Base-by-base conservation (phyloP, 139 green algal genomes). In the Nannochloris sp. region DNA sequence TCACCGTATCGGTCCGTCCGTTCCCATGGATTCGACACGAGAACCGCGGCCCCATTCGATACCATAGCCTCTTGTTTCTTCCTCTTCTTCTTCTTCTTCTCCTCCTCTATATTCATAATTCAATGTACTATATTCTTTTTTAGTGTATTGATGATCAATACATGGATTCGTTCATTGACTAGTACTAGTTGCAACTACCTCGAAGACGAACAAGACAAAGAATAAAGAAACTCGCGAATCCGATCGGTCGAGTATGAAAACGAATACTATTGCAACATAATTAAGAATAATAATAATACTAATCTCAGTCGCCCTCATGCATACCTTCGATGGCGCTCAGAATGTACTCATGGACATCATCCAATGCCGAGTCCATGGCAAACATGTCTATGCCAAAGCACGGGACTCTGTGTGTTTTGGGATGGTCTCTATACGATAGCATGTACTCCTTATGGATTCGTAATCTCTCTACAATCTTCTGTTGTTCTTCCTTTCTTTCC, bases 351-450 rank as follows among this genome's bases (percentile, higher is more conserved):
- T 43, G 21, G 27, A 14, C 18, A 34, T 49, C 34, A 24, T 24
- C 50, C 29, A 58, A 74, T 48, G 61, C 69, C 62, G 43, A 43
- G 7, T 49, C 24, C 48, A 49, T 57, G 60, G 3, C 60, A 64
- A 70, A 92, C 84, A 58, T 90, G n/a, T 53, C 46, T 2, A 53
- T 3, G 9, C 2, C 3, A 53, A 53, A 9, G 46, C 46, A 53
- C 1, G 46, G 46, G n/a, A 53, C 46, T 19, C 18, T 12, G 44
- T 21, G 34, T 27, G 24, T 4, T 0, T 40, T 9, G 34, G 8
- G 34, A 40, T 40, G 34, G 34, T 40, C 34, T 40, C 34, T 40
- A 11, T 12, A 40, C 8, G 34, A 40, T 40, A 40, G 34, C 34
- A 40, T 40, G 1, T 40, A 40, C 8, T 40, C 34, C 8, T 40